phyloP scores from a whole-genome alignment of 1,139 yeast species.

The Trichomonascaceae sp. region DNA sequence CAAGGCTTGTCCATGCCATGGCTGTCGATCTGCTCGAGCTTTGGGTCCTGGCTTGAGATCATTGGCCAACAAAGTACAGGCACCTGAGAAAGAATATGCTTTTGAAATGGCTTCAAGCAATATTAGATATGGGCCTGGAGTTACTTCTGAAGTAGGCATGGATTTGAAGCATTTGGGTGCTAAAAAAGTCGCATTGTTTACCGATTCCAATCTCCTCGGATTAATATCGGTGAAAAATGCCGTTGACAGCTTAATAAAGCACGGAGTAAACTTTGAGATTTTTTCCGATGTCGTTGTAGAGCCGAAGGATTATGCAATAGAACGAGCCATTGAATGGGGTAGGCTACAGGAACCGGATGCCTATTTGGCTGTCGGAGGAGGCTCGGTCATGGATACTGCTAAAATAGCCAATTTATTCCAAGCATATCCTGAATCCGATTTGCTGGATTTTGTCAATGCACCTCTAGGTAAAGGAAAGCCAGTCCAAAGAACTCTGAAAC shows the following conservation, averaged over 20 bases:
- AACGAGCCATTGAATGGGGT: conserved; percentile 37
- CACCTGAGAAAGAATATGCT: conserved; percentile 32
- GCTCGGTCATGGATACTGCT: conserved; percentile 39
- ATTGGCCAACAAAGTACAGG: conserved; percentile 14
- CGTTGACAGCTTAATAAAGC: conserved; percentile 32
- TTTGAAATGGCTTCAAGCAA: conserved; percentile 39
- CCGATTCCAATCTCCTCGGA: conserved; percentile 29
- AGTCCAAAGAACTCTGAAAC: conserved; percentile 30
- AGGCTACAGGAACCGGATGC: conserved; percentile 33
- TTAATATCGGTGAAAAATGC: conserved; percentile 32
- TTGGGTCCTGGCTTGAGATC: conserved; percentile 10
- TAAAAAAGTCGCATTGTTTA: conserved; percentile 32
- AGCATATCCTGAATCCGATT: conserved; percentile 34
- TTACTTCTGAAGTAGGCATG: conserved; percentile 36
- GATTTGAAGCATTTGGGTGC: conserved; percentile 35
- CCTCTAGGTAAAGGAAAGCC: conserved; percentile 39
- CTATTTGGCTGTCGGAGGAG: conserved; percentile 39
- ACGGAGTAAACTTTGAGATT: conserved; percentile 34
- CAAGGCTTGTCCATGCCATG: conserved; percentile 33
- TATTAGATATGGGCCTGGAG: conserved; percentile 38
- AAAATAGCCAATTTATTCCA: conserved; percentile 38
- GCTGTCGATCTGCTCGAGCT: conserved; percentile 18
- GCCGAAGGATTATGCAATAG: conserved; percentile 37
- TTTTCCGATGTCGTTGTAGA: conserved; percentile 36
- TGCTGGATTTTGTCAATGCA: conserved; percentile 38